Conservation (phyloP, 805 yeast genomes). For the Nakazawaea anatomiae region DNA sequence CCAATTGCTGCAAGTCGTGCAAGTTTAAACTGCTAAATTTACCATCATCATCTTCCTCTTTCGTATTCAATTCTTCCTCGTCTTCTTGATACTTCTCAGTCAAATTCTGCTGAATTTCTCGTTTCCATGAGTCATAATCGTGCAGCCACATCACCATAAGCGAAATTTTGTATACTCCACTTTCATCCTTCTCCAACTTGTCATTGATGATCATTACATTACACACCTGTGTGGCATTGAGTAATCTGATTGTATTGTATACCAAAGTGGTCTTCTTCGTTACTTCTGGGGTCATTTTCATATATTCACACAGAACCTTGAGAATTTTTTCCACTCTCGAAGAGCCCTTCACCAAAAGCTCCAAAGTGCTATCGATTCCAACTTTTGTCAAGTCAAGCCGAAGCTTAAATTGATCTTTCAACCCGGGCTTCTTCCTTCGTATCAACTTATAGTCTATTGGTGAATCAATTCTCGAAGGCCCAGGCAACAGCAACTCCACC, state of each 20-base stretch:
- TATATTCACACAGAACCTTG: background rate
- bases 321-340: slow-evolving; percentile 2
- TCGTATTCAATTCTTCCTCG: background rate
- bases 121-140: background rate
- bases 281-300: background rate
- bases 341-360: slow-evolving; percentile 2
- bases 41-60: background rate
- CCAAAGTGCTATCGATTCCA: background rate
- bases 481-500: background rate
- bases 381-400: background rate
- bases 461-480: background rate
- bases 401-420: slow-evolving; percentile 8
- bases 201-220: background rate
- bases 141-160: background rate
- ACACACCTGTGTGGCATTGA: background rate
- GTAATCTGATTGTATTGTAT: slow-evolving; percentile 1
- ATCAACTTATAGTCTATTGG: background rate
- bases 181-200: background rate
- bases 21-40: slow-evolving; percentile 1
- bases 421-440: background rate
- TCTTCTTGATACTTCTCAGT: background rate
- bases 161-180: background rate
- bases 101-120: background rate
- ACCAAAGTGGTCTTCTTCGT: background rate
- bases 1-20: slow-evolving; percentile 7